Conservation (phyloP, 2,329 filamentous ascomycete species). For the Ophiostoma angusticollis region DNA sequence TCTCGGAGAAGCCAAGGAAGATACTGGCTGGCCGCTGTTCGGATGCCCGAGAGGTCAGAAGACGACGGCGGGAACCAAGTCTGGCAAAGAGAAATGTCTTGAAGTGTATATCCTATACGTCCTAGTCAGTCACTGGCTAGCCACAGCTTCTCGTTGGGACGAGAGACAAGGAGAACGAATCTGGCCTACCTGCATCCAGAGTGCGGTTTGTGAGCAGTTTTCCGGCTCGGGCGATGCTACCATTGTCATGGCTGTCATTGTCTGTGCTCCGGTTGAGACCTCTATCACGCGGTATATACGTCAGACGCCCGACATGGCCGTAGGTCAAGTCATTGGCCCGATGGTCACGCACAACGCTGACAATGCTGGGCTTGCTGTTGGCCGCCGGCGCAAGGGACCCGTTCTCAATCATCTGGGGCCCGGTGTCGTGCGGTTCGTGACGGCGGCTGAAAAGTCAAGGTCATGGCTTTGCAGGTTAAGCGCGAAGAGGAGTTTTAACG, state of each 20-base stretch:
- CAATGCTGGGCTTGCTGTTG: not conserved
- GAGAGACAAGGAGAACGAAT: not conserved
- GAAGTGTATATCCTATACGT: conserved; percentile 13
- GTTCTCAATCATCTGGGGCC: conserved; percentile 17
- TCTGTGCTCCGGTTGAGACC: conserved; percentile 20
- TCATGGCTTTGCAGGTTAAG: conserved; percentile 8
- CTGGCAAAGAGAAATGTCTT: conserved; percentile 17
- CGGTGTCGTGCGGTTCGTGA: not conserved
- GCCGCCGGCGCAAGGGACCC: not conserved
- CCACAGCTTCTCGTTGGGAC: too few relatives aligned
- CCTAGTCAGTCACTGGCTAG: too few relatives aligned
- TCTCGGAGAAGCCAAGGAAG: conserved; percentile 37
- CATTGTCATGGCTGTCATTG: not conserved
- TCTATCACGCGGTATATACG: conserved; percentile 26
- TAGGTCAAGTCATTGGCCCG: conserved; percentile 34
- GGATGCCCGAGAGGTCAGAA: not conserved
- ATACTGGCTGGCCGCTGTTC: conserved; percentile 20
- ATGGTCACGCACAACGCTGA: conserved; percentile 19
- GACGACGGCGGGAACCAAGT: conserved; percentile 18
- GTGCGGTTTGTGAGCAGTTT: conserved; percentile 10
- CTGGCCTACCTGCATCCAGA: conserved; percentile 15
- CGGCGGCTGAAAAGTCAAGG: not conserved
- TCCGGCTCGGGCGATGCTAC: not conserved
- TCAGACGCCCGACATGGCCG: conserved; percentile 38
- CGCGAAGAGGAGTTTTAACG: too few relatives aligned